Percentiles rank a stretch among this genome's conserved stretches.
phyloP scores from a whole-genome alignment of 345 rosid species.

The Melastoma malabathricum region DNA sequence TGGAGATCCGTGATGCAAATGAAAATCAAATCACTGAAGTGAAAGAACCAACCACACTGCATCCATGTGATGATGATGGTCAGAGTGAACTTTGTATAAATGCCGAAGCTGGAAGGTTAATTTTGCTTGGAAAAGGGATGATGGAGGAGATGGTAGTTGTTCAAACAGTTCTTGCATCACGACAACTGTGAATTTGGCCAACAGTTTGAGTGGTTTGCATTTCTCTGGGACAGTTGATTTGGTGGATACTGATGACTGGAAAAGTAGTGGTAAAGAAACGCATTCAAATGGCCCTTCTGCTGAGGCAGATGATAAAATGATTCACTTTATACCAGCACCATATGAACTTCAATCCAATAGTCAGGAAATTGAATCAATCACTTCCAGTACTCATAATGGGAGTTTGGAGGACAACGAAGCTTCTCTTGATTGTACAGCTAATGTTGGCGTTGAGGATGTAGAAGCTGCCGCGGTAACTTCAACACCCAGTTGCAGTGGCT shows the following conservation, averaged over 20 bases:
- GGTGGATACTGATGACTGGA: no score
- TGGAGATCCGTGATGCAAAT: background rate
- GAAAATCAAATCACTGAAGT: slow-evolving; percentile 1
- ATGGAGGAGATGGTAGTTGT: slow-evolving; percentile 9
- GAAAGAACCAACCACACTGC: background rate
- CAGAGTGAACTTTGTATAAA: slow-evolving; percentile 10
- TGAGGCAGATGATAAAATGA: no score
- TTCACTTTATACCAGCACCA: no score
- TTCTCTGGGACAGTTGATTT: no score
- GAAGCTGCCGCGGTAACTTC: background rate
- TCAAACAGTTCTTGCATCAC: no score
- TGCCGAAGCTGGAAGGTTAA: slow-evolving; percentile 37
- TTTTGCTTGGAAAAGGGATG: slow-evolving; percentile 19
- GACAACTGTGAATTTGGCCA: background rate
- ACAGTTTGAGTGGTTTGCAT: background rate
- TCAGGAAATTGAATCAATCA: background rate
- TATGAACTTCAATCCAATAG: no score
- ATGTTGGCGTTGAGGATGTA: background rate
- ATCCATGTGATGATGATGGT: slow-evolving; percentile 1
- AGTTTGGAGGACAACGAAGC: no score
- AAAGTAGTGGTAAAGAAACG: no score
- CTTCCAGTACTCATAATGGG: no score
- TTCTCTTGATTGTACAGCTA: background rate
- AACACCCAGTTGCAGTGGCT: background rate
- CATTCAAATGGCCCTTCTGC: no score